Base-by-base conservation (phyloP, 2,329 filamentous ascomycete genomes). In the Beauveria caledonica region DNA sequence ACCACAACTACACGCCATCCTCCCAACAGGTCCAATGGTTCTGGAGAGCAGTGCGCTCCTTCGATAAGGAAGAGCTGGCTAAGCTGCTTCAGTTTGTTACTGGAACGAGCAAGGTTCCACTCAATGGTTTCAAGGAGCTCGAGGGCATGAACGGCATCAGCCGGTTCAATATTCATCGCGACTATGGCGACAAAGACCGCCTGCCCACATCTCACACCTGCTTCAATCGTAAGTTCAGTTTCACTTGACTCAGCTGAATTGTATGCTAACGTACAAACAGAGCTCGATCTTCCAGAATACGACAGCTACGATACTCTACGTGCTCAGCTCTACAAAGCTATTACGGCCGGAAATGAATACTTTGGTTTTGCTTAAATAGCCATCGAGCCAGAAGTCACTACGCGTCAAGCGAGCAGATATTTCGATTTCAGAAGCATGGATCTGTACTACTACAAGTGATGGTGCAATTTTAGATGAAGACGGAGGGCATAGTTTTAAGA, bases 11-110 rank as follows among this genome's bases (percentile, higher is more conserved):
- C 77, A 91, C 86, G 5, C 88, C 90, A 36, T 93, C 92, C 0
- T 97, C 94, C 3, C 90, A 91, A 49, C 95, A 99, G 72, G 96
- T 99, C 62, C 92, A 97, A 73, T 99, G 94, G 94, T 99, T 99
- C 85, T 99, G 94, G 94, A 88, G 95, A 69, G 94, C 94, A 27
- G 86, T 99, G 48, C 87, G 94, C 68, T 96, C 92, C 5, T 99
- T 97, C 70, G 95, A 97, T 78, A 97, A 97, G 77, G 95, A 99
- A 77, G 95, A 99, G 77, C 90, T 91, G 63, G 94, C 94, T 68
- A 99, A 99, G 76, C 79, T 99, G 64, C 82, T 99, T 49, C 94
- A 99, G 71, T 99, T 99, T 73, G 94, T 99, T 66, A 99, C 95
- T 1, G 94, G 94, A 72, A 99, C 95, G 19, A 95, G 90, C 73